These are phyloP conservation scores for Trypanosoma grayi DNA, from an alignment of 208 protist species.

Conservation along the genomic window DNA sequence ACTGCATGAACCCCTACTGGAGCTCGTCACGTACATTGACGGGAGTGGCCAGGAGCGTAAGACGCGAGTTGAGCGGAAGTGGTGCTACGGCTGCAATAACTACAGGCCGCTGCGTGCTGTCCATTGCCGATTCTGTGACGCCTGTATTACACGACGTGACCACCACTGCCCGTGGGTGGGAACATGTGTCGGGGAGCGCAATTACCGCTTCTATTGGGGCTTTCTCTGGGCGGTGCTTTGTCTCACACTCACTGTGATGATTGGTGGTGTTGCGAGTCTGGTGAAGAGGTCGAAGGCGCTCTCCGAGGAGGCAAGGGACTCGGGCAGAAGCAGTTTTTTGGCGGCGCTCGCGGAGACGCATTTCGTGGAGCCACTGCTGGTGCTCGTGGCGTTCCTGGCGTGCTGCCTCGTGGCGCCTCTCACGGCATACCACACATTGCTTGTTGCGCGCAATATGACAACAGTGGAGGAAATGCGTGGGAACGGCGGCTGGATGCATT, in stretches of 20 bases:
- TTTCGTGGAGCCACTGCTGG: constrained; percentile 59
- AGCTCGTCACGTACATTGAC: constrained; percentile 32
- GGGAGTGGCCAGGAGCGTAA: constrained; percentile 22
- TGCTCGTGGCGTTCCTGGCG: constrained; percentile 45
- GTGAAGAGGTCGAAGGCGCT: constrained; percentile 1
- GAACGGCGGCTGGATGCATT: constrained; percentile 22
- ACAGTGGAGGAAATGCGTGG: constrained; percentile 42
- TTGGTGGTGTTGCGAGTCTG: constrained; percentile 53
- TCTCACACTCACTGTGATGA: constrained; percentile 37
- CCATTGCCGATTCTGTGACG: constrained; percentile 89
- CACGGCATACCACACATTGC: constrained; percentile 57
- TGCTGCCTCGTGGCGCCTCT: constrained; percentile 42
- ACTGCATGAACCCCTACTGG: constrained; percentile 35
- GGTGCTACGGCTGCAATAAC: constrained; percentile 85
- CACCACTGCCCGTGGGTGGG: constrained; percentile 93
- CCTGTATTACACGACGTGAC: constrained; percentile 84
- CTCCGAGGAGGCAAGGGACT: background rate
- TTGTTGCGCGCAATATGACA: constrained; percentile 68
- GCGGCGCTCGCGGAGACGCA: constrained; percentile 58
- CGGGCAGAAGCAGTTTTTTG: constrained; percentile 23
- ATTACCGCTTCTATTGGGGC: constrained; percentile 78
- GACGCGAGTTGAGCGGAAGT: constrained; percentile 45
- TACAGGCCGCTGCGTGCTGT: constrained; percentile 76
- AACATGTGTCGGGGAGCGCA: constrained; percentile 83
- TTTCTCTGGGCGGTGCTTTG: constrained; percentile 56